Base-by-base conservation (phyloP, 148 eudicot species). In the Dysphania ambrosioides region DNA sequence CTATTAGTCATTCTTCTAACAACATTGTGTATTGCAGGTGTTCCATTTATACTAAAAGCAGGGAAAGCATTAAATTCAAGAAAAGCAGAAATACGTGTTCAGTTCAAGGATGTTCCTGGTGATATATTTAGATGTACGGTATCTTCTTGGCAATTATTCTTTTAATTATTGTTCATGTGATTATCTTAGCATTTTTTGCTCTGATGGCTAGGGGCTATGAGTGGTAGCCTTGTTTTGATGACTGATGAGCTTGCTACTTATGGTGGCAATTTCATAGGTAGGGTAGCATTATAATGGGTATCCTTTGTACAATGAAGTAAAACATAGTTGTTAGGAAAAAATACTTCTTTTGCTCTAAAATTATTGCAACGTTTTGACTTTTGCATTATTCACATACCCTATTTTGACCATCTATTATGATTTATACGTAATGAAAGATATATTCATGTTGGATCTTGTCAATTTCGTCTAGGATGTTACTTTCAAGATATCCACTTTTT, bases 41-140 rank as follows among this genome's bases (percentile, higher is more conserved):
- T 94, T 70, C 98, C 98, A 18, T 94, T 94, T 78, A 85, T 94
- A 78, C 85, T 94, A 19, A 94, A 94, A 81, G 98, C 98, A 32
- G 98, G 98, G 16, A 94, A 94, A 86, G 95, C 98, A 61, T 57
- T 94, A 70, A 85, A 82, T 81, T 88, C 96, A 24, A 88, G 91
- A 62, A 94, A 94, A 82, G 98, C 98, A 23, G 98, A 94, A 77
- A 91, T 94, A 36, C 96, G 98, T 65, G 85, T 94, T 74, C 98
- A 94, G 49, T 91, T 94, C 77, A 94, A 94, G 85, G 96, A 91
- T 71, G 97, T 94, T 42, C 98, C 98, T 66, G 98, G 98, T 38
- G 98, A 94, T 81, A 94, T 94, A 75, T 94, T 90, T 74, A 94
- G 42, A 86, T 86, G 98, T 94, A 87, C 64, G 97, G 13, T 42